Percentiles rank a stretch among this genome's conserved stretches.
These are phyloP conservation scores for Trypanosomatidae sp. DNA, from an alignment of 208 protist species.

Conservation along the genomic window DNA sequence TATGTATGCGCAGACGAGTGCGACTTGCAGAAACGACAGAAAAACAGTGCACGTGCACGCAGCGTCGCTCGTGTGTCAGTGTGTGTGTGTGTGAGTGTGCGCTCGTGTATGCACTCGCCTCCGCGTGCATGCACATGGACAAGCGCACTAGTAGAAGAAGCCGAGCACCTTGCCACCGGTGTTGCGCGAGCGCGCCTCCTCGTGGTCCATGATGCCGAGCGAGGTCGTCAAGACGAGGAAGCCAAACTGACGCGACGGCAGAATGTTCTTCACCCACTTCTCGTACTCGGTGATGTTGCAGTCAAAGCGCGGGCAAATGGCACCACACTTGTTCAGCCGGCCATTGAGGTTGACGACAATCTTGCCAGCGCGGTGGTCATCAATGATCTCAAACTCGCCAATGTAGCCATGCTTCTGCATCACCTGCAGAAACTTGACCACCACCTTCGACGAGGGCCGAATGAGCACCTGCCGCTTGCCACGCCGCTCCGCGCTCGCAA, in stretches of 20 bases:
- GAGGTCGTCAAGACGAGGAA: slow-evolving; percentile 99
- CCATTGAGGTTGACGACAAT: slow-evolving; percentile 99
- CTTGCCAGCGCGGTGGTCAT: slow-evolving; percentile 99
- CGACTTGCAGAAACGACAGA: too few relatives aligned
- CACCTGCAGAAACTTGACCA: slow-evolving; percentile 99
- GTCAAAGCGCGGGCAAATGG: slow-evolving; percentile 99
- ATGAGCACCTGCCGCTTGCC: slow-evolving; percentile 99
- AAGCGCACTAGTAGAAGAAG: slow-evolving; percentile 98
- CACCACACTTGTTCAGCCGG: slow-evolving; percentile 99
- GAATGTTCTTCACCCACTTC: slow-evolving; percentile 97
- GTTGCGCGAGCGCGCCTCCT: slow-evolving; percentile 97
- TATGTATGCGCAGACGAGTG: too few relatives aligned
- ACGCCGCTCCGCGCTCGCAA: slow-evolving; percentile 98
- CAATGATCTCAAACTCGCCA: slow-evolving; percentile 99
- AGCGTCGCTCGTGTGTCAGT: not conserved
- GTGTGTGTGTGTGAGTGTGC: too few relatives aligned
- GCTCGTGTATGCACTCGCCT: not conserved
- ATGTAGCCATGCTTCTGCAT: slow-evolving; percentile 99
- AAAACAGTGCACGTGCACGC: not conserved
- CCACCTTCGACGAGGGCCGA: slow-evolving; percentile 98
- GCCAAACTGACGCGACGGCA: slow-evolving; percentile 99
- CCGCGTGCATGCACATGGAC: not conserved
- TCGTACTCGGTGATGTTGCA: slow-evolving; percentile 95
- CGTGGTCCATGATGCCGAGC: slow-evolving; percentile 99
- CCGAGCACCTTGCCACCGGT: slow-evolving; percentile 99